phyloP scores from a whole-genome alignment of 2,329 filamentous ascomycete genomes.

The Boeremia lycopersici region DNA sequence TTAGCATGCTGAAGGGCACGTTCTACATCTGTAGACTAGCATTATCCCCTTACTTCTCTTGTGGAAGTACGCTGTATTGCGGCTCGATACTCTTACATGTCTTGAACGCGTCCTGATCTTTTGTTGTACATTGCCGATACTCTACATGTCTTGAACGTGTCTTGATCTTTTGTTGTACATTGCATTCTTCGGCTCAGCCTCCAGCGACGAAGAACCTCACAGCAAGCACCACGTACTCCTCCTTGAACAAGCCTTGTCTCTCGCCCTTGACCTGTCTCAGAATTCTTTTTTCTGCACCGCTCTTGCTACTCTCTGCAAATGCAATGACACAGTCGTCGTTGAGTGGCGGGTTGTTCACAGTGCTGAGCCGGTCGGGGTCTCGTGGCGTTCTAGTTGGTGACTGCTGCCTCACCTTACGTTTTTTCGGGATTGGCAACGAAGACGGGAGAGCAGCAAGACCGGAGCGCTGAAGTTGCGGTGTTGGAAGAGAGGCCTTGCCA shows the following conservation, averaged over 20 bases:
- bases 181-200: background rate
- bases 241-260: slow-evolving; percentile 48
- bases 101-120: no score
- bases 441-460: background rate
- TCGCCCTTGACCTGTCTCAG: slow-evolving; percentile 49
- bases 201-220: slow-evolving; percentile 44
- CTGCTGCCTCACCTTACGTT: slow-evolving; percentile 15
- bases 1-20: no score
- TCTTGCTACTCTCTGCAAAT: slow-evolving; percentile 36
- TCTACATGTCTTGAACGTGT: no score
- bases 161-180: no score
- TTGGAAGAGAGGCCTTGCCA: background rate
- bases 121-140: no score
- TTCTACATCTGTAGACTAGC: no score
- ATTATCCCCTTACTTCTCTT: no score
- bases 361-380: slow-evolving; percentile 24
- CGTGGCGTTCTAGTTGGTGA: slow-evolving; percentile 4
- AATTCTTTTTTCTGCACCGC: slow-evolving; percentile 24
- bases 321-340: slow-evolving; percentile 44
- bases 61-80: no score
- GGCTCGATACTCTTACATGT: no score
- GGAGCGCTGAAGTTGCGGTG: background rate
- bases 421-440: slow-evolving; percentile 7
- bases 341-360: slow-evolving; percentile 38
- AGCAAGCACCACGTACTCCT: slow-evolving; percentile 50